Conservation (phyloP, 768 basidiomycete genomes). For the Hortiboletus flavorubellus region DNA sequence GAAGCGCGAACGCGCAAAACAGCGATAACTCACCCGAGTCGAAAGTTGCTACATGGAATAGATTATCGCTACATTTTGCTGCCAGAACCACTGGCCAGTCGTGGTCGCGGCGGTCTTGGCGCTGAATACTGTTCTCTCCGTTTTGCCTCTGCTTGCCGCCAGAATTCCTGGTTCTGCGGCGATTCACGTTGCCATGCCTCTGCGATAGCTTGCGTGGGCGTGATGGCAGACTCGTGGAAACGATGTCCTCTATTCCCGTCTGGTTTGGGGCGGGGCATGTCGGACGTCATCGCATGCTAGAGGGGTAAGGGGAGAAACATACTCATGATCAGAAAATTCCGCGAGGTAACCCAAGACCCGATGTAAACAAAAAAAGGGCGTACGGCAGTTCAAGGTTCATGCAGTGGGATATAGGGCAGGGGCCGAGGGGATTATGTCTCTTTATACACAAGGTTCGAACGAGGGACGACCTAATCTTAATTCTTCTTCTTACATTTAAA, state of each 20-base stretch:
- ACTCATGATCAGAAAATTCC: conserved; percentile 30
- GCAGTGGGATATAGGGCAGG: conserved; percentile 28
- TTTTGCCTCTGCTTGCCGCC: conserved; percentile 55
- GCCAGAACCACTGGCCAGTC: conserved; percentile 33
- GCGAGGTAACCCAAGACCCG: conserved; percentile 16
- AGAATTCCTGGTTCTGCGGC: conserved; percentile 54
- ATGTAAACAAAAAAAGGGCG: conserved; percentile 31
- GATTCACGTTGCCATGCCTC: conserved; percentile 66
- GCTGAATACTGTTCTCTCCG: conserved; percentile 43
- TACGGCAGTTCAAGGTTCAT: conserved; percentile 38
- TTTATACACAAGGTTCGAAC: conserved; percentile 36
- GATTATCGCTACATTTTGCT: conserved; percentile 49
- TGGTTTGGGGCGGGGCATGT: conserved; percentile 34
- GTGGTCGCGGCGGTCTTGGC: conserved; percentile 33
- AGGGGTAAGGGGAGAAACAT: conserved; percentile 21
- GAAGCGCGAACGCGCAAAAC: neutral
- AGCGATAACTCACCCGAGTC: conserved; percentile 12
- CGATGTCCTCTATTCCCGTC: conserved; percentile 29
- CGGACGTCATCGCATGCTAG: conserved; percentile 37
- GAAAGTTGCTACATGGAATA: conserved; percentile 11
- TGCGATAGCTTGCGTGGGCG: conserved; percentile 62
- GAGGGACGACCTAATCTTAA: conserved; percentile 25
- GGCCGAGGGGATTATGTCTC: conserved; percentile 25
- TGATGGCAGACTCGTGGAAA: conserved; percentile 31
- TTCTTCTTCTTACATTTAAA: conserved; percentile 27